A percentile compares a stretch with the other conserved stretches of the same genome.
Conservation (phyloP, 768 basidiomycete species). For the Tulasnella sp. region DNA sequence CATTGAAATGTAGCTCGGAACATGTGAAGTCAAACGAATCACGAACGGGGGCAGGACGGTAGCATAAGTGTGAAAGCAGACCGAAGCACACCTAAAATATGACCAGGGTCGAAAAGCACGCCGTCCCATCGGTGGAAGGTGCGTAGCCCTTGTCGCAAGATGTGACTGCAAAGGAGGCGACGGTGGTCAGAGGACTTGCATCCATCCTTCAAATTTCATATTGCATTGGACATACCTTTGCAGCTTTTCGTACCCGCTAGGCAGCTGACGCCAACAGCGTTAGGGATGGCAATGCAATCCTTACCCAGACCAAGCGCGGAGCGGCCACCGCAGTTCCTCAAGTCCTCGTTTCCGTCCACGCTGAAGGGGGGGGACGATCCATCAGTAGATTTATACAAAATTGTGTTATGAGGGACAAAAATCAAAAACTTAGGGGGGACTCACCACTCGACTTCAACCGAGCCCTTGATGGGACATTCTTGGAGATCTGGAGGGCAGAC, state of each 20-base stretch:
- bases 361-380: constrained; percentile 16
- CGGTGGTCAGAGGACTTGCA: not conserved
- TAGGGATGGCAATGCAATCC: constrained; percentile 58
- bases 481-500: constrained; percentile 45
- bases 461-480: constrained; percentile 45
- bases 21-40: too few species aligned
- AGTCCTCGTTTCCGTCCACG: constrained; percentile 48
- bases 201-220: not conserved
- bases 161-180: not conserved
- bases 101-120: too few species aligned
- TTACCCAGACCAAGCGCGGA: constrained; percentile 47
- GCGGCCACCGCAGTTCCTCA: constrained; percentile 71
- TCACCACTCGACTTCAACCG: constrained; percentile 42
- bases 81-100: too few species aligned
- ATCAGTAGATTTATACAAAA: too few species aligned
- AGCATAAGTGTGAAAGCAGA: too few species aligned
- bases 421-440: not conserved
- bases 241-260: constrained; percentile 28
- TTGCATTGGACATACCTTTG: not conserved
- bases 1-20: too few species aligned
- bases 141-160: not conserved
- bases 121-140: not conserved
- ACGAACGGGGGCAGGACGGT: too few species aligned
- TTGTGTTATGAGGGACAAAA: too few species aligned
- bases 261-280: constrained; percentile 64